Evolutionary conservation across 2,329 filamentous ascomycete genomes (phyloP), one percentile per base, ranked within the genome.

Genomic region (Emydomyces testavorans): DNA sequence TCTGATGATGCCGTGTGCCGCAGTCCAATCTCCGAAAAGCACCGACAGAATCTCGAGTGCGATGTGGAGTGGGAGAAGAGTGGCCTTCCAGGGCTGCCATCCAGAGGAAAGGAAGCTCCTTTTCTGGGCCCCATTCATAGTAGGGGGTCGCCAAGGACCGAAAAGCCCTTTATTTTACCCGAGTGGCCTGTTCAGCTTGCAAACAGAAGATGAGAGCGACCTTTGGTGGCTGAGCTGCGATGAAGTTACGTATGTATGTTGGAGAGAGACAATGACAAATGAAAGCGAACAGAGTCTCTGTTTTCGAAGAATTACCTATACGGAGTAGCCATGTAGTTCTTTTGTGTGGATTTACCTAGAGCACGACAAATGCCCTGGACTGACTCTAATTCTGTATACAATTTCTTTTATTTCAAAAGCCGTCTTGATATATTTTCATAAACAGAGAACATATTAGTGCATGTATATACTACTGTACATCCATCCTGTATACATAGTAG

Each of bases 171-270:
- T 40, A 7, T n/a, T 16, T 16, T 21, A 32, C 26, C 8, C 3
- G 24, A 16, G 4, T 16, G 4, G 26, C 16, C 24, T 10, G 26
- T 16, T 41, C 26, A 38, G 36, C 36, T 15, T 20, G 4, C n/a
- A n/a, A n/a, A 23, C n/a, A 10, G 26, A 11, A 21, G 20, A 29
- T 16, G 39, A 21, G 4, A 26, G 24, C 15, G 39, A 20, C 2
- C 3, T 2, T 28, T 11, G 31, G 42, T 45, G 42, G 42, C 42
- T 45, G 42, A 45, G 42, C 34, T 37, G 20, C 11, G 24, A 24
- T 31, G 23, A 32, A 37, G 36, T 39, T 36, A 39, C 36, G 36
- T 39, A 24, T 24, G 18, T 24, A 15, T 4, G 32, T 15, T 7
- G 6, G n/a, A 15, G 7, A 15, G 32, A 35, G n/a, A 6, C 16